Conservation (phyloP, 164 flowering plant genomes). For the Taxillus chinensis region DNA sequence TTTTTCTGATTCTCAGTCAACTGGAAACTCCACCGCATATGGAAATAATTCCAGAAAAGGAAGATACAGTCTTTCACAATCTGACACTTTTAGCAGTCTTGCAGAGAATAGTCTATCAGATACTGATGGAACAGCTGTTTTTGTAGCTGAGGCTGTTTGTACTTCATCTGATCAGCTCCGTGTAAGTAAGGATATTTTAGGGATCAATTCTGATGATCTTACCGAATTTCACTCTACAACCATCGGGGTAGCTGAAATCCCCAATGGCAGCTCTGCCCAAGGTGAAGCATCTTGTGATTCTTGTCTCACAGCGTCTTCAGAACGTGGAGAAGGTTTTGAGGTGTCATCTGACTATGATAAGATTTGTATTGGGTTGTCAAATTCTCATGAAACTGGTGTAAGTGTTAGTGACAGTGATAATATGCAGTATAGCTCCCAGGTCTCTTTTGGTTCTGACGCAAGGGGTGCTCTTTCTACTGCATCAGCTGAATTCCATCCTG, state of each 20-base stretch:
- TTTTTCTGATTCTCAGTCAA: constrained; percentile 45
- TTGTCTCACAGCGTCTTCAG: constrained; percentile 10
- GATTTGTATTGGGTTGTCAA: constrained; percentile 8
- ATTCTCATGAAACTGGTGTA: constrained; percentile 10
- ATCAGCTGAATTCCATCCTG: constrained; percentile 14
- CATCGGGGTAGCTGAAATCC: constrained; percentile 10
- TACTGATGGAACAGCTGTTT: constrained; percentile 25
- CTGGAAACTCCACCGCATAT: constrained; percentile 40
- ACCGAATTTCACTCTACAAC: constrained; percentile 6
- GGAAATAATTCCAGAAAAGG: constrained; percentile 34
- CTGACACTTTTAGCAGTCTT: constrained; percentile 31
- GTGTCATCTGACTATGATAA: constrained; percentile 9
- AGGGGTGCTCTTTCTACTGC: constrained; percentile 3
- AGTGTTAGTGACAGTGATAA: constrained; percentile 6
- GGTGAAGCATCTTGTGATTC: constrained; percentile 25
- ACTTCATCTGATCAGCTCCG: constrained; percentile 12
- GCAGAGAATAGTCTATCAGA: constrained; percentile 24
- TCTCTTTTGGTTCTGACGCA: constrained; percentile 10
- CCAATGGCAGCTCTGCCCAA: constrained; percentile 14
- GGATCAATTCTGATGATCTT: constrained; percentile 12
- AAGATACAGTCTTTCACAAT: constrained; percentile 29
- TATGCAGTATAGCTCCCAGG: constrained; percentile 7
- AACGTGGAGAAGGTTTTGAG: constrained; percentile 14
- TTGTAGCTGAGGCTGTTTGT: constrained; percentile 18
- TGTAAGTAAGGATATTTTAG: constrained; percentile 10